Evolutionary conservation across 768 basidiomycete species (phyloP).

Genomic region (Termitomyces sp.): DNA sequence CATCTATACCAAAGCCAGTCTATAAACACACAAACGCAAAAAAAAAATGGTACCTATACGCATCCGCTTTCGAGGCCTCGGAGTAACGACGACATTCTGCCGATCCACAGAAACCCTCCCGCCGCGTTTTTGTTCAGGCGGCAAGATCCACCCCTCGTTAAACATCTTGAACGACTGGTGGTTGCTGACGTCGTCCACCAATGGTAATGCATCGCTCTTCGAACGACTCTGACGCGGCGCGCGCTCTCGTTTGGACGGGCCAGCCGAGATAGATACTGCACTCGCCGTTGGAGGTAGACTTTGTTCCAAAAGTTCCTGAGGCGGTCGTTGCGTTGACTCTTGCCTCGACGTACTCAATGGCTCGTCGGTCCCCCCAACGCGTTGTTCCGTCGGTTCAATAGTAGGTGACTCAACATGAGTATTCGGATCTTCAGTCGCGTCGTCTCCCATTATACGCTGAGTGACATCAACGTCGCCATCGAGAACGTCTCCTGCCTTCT

Average conservation of each 20-base stretch:
- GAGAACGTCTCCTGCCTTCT: conserved; percentile 2
- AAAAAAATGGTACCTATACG: conserved; percentile 31
- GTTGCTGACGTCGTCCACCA: conserved; percentile 69
- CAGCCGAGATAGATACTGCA: conserved; percentile 28
- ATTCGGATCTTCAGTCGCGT: not conserved
- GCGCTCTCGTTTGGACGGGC: conserved; percentile 22
- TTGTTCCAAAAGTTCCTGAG: not conserved
- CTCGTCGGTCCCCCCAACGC: conserved; percentile 2
- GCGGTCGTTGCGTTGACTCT: not conserved
- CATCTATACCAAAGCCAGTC: conserved; percentile 19
- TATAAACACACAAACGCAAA: conserved; percentile 10
- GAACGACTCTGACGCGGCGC: conserved; percentile 1
- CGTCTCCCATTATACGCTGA: not conserved
- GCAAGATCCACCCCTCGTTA: conserved; percentile 85
- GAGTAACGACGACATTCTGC: conserved; percentile 31
- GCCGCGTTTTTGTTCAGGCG: conserved; percentile 63
- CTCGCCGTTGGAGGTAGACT: conserved; percentile 40
- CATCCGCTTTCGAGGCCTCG: conserved; percentile 46
- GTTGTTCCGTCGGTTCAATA: not conserved
- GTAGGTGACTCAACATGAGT: not conserved
- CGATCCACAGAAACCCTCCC: conserved; percentile 45
- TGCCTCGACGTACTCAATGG: not conserved
- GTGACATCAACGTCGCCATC: not conserved
- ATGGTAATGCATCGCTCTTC: conserved; percentile 36
- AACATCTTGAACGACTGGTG: conserved; percentile 75